Evolutionary conservation across 164 flowering plant genomes (phyloP).

Genomic region (Protea cynaroides): DNA sequence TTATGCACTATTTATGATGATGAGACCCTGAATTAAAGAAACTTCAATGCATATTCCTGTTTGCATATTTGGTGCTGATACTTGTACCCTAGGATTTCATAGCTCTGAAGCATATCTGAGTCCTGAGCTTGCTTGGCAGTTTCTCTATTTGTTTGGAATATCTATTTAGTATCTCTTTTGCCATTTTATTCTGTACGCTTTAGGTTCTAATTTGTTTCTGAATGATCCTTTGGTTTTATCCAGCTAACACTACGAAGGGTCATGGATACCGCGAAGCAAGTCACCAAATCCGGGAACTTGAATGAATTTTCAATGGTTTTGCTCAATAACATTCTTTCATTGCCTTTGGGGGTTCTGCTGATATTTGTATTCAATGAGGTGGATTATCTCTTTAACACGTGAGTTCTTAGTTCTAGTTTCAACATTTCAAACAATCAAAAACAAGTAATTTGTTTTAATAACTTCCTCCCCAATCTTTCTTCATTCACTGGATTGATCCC

Average conservation of each 20-base stretch:
- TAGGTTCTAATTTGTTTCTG: background rate
- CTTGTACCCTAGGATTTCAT: too few species aligned
- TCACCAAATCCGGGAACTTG: constrained; percentile 83
- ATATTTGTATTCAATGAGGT: constrained; percentile 72
- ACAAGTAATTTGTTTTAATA: background rate
- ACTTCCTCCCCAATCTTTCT: background rate
- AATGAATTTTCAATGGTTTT: constrained; percentile 97
- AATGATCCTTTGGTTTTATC: background rate
- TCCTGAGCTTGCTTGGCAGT: too few species aligned
- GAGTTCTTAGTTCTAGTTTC: constrained; percentile 29
- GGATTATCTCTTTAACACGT: constrained; percentile 79
- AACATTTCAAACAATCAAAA: background rate
- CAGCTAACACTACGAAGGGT: constrained; percentile 90
- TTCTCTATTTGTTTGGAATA: too few species aligned
- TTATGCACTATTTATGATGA: too few species aligned
- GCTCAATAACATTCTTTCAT: constrained; percentile 85
- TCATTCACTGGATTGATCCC: background rate
- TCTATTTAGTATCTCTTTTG: too few species aligned
- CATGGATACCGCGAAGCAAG: constrained; percentile 98
- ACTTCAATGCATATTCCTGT: too few species aligned
- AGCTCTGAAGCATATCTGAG: too few species aligned
- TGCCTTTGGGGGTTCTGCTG: constrained; percentile 80
- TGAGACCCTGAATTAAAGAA: too few species aligned
- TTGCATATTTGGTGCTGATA: too few species aligned
- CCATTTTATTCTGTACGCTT: background rate